Evolutionary conservation across 345 rosid genomes (phyloP).

Genomic region (Murraya koenigii): DNA sequence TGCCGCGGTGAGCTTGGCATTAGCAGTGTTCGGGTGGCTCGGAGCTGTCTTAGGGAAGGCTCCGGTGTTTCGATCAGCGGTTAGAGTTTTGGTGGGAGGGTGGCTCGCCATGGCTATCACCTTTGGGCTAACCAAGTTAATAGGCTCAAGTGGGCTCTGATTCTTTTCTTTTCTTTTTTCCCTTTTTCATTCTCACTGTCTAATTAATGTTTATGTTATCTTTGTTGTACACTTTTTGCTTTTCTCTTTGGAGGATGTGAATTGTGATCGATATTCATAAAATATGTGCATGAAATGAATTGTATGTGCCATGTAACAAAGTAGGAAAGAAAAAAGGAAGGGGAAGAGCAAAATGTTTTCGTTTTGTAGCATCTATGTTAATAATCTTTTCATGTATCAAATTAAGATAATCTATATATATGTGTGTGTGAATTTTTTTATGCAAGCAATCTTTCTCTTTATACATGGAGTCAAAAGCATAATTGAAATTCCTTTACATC

Average conservation of each 20-base stretch:
- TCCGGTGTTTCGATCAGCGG: constrained; percentile 44
- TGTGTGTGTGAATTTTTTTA: not conserved
- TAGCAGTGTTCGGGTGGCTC: constrained; percentile 65
- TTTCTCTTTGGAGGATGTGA: not conserved
- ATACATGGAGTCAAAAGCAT: no score
- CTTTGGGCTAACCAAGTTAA: constrained; percentile 74
- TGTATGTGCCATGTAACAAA: not conserved
- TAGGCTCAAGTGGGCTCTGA: constrained; percentile 62
- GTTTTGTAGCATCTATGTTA: not conserved
- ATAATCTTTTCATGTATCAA: not conserved
- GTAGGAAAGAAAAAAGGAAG: not conserved
- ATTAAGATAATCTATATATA: not conserved
- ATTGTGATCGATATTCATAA: no score
- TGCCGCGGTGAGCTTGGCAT: constrained; percentile 58
- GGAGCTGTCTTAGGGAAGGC: constrained; percentile 85
- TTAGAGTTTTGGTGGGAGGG: constrained; percentile 82
- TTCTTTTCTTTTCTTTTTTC: not conserved
- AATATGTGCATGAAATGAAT: not conserved
- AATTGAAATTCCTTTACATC: no score
- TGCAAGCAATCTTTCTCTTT: no score
- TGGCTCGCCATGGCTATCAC: constrained; percentile 95
- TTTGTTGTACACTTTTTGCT: not conserved
- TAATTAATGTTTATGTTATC: not conserved
- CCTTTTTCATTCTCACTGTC: no score
- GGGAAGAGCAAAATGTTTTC: not conserved